A percentile compares a stretch with the other conserved stretches of the same genome.
Evolutionary conservation across 1,139 yeast genomes (phyloP).

Genomic region (Pichia sp.): DNA sequence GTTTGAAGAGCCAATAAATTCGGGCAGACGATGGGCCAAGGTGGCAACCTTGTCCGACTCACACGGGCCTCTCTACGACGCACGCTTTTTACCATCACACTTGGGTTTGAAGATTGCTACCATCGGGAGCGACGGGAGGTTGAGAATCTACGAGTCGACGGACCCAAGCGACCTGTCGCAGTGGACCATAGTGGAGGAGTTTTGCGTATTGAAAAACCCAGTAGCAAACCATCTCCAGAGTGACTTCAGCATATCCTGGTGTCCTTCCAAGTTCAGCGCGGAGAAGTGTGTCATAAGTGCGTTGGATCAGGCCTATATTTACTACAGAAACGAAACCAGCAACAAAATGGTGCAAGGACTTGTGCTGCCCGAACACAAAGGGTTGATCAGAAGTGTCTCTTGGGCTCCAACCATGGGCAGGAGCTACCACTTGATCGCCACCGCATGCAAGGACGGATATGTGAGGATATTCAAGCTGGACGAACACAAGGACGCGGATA

Average conservation of each 20-base stretch:
- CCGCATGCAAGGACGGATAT: slow-evolving; percentile 92
- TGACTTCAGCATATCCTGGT: slow-evolving; percentile 87
- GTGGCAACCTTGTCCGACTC: slow-evolving; percentile 77
- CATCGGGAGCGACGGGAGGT: slow-evolving; percentile 84
- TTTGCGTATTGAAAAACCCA: slow-evolving; percentile 58
- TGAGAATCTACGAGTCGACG: slow-evolving; percentile 80
- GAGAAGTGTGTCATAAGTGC: slow-evolving; percentile 86
- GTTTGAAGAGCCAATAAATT: slow-evolving; percentile 66
- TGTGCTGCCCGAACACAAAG: slow-evolving; percentile 70
- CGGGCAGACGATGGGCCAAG: slow-evolving; percentile 78
- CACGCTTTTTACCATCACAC: slow-evolving; percentile 84
- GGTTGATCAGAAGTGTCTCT: slow-evolving; percentile 80
- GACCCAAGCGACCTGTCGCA: slow-evolving; percentile 81
- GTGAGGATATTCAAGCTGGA: slow-evolving; percentile 78
- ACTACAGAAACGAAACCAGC: slow-evolving; percentile 47
- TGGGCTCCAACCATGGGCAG: slow-evolving; percentile 99
- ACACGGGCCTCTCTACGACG: slow-evolving; percentile 85
- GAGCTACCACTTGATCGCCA: slow-evolving; percentile 81
- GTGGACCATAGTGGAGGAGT: slow-evolving; percentile 78
- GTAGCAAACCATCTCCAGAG: slow-evolving; percentile 74
- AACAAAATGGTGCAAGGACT: slow-evolving; percentile 43
- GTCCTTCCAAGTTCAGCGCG: slow-evolving; percentile 78
- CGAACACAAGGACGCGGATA: slow-evolving; percentile 32
- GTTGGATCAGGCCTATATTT: slow-evolving; percentile 79
- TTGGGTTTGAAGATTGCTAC: slow-evolving; percentile 80